These are phyloP conservation scores for Dissophora ornata DNA, from an alignment of 192 early-diverging fungal genomes.

Conservation along the genomic window DNA sequence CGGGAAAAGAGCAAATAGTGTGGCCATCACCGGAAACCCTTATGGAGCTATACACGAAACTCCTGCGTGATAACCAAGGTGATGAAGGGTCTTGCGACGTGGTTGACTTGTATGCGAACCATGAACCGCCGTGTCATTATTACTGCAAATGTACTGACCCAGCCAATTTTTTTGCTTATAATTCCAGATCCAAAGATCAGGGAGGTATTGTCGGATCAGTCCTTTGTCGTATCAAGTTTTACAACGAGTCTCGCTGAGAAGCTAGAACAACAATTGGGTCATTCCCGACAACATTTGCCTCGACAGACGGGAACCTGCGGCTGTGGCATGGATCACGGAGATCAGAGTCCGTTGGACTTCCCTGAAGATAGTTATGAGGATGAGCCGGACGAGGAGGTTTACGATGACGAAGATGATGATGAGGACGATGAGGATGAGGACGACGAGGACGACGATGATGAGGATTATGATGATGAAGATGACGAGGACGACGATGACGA, in stretches of 20 bases:
- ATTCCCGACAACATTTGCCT: constrained; percentile 1
- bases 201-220: constrained; percentile 23
- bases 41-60: constrained; percentile 30
- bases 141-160: not conserved
- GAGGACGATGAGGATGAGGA: constrained; percentile 22
- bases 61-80: constrained; percentile 44
- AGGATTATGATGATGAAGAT: constrained; percentile 26
- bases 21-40: constrained; percentile 31
- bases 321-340: constrained; percentile 20
- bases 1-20: constrained; percentile 2
- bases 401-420: constrained; percentile 31
- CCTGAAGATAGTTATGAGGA: constrained; percentile 29
- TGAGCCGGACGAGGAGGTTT: constrained; percentile 29
- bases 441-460: constrained; percentile 24
- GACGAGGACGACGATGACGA: constrained; percentile 13
- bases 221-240: constrained; percentile 32
- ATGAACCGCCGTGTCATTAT: no score
- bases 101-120: not conserved
- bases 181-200: constrained; percentile 31
- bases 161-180: not conserved
- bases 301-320: constrained; percentile 8
- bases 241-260: constrained; percentile 23
- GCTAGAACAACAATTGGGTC: constrained; percentile 14
- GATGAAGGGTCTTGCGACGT: not conserved
- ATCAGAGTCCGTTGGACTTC: constrained; percentile 7